Evolutionary conservation across 2,329 filamentous ascomycete genomes (phyloP).

Genomic region (Colletotrichum acutatum): DNA sequence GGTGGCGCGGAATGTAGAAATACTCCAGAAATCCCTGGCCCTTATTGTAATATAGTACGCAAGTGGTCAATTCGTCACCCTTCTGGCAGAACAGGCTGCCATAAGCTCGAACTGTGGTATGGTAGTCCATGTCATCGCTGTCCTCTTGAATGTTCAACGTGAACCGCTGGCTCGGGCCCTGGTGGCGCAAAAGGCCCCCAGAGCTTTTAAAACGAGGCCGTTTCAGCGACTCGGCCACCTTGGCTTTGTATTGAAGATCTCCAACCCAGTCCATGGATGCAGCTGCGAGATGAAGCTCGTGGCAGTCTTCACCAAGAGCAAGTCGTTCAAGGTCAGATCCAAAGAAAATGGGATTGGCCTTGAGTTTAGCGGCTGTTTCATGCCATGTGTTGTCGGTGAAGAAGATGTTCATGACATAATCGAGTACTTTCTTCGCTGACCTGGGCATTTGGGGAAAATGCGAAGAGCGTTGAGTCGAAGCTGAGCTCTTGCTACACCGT

Average conservation of each 20-base stretch:
- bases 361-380: neutral
- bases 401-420: neutral
- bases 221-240: neutral
- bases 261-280: neutral
- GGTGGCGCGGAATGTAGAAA: neutral
- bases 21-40: neutral
- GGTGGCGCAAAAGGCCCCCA: neutral
- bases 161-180: neutral
- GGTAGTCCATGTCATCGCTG: neutral
- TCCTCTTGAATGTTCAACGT: neutral
- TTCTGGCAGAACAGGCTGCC: neutral
- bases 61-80: neutral
- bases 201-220: neutral
- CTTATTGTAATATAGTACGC: neutral
- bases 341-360: constrained; percentile 3
- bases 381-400: neutral
- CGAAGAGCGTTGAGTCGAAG: neutral
- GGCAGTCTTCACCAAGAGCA: neutral
- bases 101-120: neutral
- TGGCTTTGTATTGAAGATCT: neutral
- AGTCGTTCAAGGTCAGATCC: neutral
- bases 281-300: neutral
- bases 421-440: neutral
- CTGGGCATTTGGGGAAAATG: neutral
- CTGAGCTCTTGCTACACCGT: neutral